Percentiles rank a stretch among this genome's conserved stretches.
Evolutionary conservation across 768 basidiomycete species (phyloP).

Genomic region (Cyclocybe cylindracea): DNA sequence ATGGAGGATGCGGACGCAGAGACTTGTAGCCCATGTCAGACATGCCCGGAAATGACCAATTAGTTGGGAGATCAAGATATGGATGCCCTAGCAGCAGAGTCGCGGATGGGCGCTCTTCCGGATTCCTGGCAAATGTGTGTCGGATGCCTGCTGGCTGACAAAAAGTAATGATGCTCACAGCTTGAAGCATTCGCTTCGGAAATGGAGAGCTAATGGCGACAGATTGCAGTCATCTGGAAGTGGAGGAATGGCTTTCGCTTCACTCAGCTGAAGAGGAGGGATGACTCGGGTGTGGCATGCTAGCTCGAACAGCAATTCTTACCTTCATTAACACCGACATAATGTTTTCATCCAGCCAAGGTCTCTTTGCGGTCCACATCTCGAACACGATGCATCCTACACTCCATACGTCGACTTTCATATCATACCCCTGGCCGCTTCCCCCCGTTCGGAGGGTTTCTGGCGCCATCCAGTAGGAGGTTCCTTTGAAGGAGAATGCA

Average conservation of each 20-base stretch:
- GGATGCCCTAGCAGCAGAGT: slow-evolving; percentile 62
- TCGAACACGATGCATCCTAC: slow-evolving; percentile 91
- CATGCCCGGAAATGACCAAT: slow-evolving; percentile 45
- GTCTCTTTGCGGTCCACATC: slow-evolving; percentile 93
- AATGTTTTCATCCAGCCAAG: slow-evolving; percentile 72
- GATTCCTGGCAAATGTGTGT: slow-evolving; percentile 47
- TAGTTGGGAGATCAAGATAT: slow-evolving; percentile 56
- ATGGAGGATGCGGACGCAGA: not conserved
- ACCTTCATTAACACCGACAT: slow-evolving; percentile 85
- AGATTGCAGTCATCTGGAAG: slow-evolving; percentile 69
- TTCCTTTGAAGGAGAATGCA: slow-evolving; percentile 80
- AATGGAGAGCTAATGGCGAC: slow-evolving; percentile 64
- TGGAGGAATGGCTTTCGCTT: slow-evolving; percentile 70
- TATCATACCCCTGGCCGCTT: slow-evolving; percentile 68
- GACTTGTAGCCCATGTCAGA: slow-evolving; percentile 12
- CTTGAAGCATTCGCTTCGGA: slow-evolving; percentile 77
- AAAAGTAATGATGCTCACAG: slow-evolving; percentile 42
- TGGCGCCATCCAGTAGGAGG: slow-evolving; percentile 96
- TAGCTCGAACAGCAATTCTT: slow-evolving; percentile 8
- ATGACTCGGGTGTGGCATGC: not conserved
- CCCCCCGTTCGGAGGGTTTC: slow-evolving; percentile 72
- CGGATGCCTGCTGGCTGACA: not conserved
- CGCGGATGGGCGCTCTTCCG: slow-evolving; percentile 69
- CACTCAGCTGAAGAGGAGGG: slow-evolving; percentile 52
- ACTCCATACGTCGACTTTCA: slow-evolving; percentile 97